These are phyloP conservation scores for Cordyceps sp. DNA, from an alignment of 2,329 filamentous ascomycete genomes.

Conservation along the genomic window DNA sequence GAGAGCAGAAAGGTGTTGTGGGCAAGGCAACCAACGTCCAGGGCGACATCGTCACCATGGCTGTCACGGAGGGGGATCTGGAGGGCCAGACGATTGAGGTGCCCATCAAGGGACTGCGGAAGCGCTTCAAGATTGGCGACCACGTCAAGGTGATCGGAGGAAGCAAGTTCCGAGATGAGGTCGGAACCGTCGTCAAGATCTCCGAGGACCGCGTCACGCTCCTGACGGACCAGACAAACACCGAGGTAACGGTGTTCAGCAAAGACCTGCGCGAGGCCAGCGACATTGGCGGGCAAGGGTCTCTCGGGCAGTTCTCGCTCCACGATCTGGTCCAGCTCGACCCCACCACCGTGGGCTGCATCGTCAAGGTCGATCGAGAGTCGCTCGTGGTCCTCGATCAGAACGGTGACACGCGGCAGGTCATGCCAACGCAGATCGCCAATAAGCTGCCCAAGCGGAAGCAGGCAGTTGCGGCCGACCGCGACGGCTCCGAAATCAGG, in stretches of 20 bases:
- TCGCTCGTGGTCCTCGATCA: slow-evolving; percentile 83
- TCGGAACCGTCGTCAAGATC: slow-evolving; percentile 93
- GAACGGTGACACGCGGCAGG: slow-evolving; percentile 62
- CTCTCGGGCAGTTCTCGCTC: slow-evolving; percentile 75
- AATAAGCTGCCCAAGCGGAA: slow-evolving; percentile 74
- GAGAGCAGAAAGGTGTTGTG: slow-evolving; percentile 82
- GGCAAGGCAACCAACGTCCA: slow-evolving; percentile 77
- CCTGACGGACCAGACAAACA: slow-evolving; percentile 80
- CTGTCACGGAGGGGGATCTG: slow-evolving; percentile 69
- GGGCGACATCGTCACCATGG: slow-evolving; percentile 80
- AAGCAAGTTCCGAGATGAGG: slow-evolving; percentile 84
- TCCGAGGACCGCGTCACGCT: slow-evolving; percentile 84
- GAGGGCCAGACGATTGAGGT: slow-evolving; percentile 78
- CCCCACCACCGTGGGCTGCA: slow-evolving; percentile 76
- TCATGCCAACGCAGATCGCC: slow-evolving; percentile 82
- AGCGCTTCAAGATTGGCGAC: slow-evolving; percentile 83
- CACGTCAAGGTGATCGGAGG: slow-evolving; percentile 98
- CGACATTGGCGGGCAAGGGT: slow-evolving; percentile 74
- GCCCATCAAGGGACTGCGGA: slow-evolving; percentile 79
- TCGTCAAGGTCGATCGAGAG: slow-evolving; percentile 91
- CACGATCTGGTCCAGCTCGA: slow-evolving; percentile 92
- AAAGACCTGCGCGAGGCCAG: slow-evolving; percentile 89
- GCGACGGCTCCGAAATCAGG: slow-evolving; percentile 84
- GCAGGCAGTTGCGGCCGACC: slow-evolving; percentile 78
- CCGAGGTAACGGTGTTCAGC: slow-evolving; percentile 94